Conservation (phyloP, 148 eudicot genomes). For the Chenopodium suecicum region DNA sequence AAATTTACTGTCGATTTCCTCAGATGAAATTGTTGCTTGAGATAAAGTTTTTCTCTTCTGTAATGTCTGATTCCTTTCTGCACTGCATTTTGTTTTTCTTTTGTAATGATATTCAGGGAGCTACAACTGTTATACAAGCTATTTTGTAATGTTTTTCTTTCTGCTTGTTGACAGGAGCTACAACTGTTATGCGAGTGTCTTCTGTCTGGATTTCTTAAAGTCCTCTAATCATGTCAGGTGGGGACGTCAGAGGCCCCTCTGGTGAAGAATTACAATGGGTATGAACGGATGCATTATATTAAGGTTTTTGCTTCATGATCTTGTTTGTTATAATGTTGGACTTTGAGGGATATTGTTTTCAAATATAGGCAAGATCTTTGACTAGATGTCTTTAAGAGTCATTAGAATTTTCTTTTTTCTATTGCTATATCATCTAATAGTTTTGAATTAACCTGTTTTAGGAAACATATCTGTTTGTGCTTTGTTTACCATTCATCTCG, state of each 20-base stretch:
- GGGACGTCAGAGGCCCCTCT: slow-evolving; percentile 61
- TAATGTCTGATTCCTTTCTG: neutral
- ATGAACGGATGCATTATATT: neutral
- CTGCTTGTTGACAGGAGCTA: neutral
- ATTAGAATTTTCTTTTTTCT: neutral
- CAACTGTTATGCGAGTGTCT: slow-evolving; percentile 4
- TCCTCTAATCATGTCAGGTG: slow-evolving; percentile 56
- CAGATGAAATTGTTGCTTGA: neutral
- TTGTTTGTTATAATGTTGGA: neutral
- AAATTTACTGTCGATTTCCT: neutral
- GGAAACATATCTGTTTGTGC: neutral
- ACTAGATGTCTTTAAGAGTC: neutral
- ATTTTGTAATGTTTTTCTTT: no score
- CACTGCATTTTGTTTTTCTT: neutral
- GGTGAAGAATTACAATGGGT: slow-evolving; percentile 71
- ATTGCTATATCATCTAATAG: neutral
- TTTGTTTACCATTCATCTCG: neutral
- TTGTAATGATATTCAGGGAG: slow-evolving; percentile 4
- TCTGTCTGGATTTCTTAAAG: slow-evolving; percentile 1
- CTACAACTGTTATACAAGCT: neutral
- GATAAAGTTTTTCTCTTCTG: neutral
- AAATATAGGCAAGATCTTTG: neutral
- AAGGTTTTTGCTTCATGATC: neutral
- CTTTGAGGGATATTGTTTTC: neutral
- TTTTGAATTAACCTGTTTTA: neutral